phyloP scores from a whole-genome alignment of 2,329 filamentous ascomycete genomes.

The Xylariaceae sp. region DNA sequence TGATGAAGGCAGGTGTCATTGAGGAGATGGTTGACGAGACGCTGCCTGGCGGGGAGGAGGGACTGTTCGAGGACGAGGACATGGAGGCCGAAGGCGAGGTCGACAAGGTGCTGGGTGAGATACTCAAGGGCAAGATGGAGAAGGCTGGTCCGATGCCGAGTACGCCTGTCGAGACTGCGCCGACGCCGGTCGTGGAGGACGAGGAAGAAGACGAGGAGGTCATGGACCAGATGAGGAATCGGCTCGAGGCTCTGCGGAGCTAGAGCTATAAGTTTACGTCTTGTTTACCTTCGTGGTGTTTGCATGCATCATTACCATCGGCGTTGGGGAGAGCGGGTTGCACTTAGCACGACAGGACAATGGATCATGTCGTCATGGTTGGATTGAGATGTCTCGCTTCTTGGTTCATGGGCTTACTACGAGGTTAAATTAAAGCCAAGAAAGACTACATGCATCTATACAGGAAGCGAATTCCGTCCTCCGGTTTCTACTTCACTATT shows the following conservation, averaged over 20 bases:
- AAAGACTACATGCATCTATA: slow-evolving; percentile 9
- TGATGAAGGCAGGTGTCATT: slow-evolving; percentile 93
- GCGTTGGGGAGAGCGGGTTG: slow-evolving; percentile 18
- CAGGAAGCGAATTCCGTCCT: slow-evolving; percentile 3
- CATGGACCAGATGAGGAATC: slow-evolving; percentile 89
- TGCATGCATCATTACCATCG: slow-evolving; percentile 10
- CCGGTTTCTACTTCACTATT: slow-evolving; percentile 1
- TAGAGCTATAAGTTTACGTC: slow-evolving; percentile 32
- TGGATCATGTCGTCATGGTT: slow-evolving; percentile 9
- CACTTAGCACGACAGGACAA: slow-evolving; percentile 12
- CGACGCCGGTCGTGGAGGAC: slow-evolving; percentile 45
- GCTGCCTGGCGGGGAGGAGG: slow-evolving; percentile 69
- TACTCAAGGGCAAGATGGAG: slow-evolving; percentile 76
- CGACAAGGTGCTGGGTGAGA: slow-evolving; percentile 87
- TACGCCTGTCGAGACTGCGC: slow-evolving; percentile 50
- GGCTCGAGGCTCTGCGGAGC: slow-evolving; percentile 87
- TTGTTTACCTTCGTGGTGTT: background rate
- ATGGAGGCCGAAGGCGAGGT: slow-evolving; percentile 76
- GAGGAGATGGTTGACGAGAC: slow-evolving; percentile 94
- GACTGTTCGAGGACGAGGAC: slow-evolving; percentile 69
- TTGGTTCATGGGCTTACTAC: slow-evolving; percentile 4
- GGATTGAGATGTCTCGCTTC: slow-evolving; percentile 2
- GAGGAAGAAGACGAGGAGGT: slow-evolving; percentile 83
- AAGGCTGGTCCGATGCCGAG: slow-evolving; percentile 55
- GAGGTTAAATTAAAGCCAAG: background rate